Conservation (phyloP, 2,329 filamentous ascomycete genomes). For the Zymoseptoria tritici region DNA sequence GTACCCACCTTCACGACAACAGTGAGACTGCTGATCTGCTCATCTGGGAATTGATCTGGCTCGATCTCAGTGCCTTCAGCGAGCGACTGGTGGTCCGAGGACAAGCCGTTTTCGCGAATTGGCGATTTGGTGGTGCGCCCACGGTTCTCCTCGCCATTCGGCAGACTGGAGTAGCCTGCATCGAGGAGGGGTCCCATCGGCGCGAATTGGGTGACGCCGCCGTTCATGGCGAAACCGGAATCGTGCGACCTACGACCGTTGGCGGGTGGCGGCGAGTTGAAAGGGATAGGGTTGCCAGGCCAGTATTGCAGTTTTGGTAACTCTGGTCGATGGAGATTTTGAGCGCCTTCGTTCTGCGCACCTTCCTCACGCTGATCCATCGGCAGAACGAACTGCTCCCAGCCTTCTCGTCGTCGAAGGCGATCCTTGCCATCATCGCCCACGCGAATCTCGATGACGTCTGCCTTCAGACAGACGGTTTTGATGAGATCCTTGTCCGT, state of each 20-base stretch:
- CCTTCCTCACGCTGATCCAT: constrained; percentile 63
- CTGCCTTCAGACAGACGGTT: constrained; percentile 64
- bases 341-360: constrained; percentile 67
- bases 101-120: constrained; percentile 19
- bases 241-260: constrained; percentile 25
- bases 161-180: constrained; percentile 12
- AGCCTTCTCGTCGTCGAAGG: constrained; percentile 65
- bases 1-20: constrained; percentile 41
- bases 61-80: constrained; percentile 22
- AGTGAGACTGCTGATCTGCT: constrained; percentile 45
- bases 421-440: constrained; percentile 73
- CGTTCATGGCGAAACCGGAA: constrained; percentile 21
- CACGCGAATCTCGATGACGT: constrained; percentile 63
- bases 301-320: constrained; percentile 28
- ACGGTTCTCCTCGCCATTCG: constrained; percentile 23
- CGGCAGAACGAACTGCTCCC: constrained; percentile 71
- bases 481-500: constrained; percentile 67
- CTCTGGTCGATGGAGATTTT: constrained; percentile 36
- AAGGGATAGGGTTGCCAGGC: constrained; percentile 13
- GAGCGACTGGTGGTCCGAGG: constrained; percentile 13
- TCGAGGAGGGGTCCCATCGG: constrained; percentile 17
- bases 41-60: constrained; percentile 45
- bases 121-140: constrained; percentile 27
- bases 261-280: constrained; percentile 24
- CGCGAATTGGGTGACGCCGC: constrained; percentile 15